These are phyloP conservation scores for Mollisia scopiformis DNA, from an alignment of 2,329 filamentous ascomycete genomes.

Conservation along the genomic window DNA sequence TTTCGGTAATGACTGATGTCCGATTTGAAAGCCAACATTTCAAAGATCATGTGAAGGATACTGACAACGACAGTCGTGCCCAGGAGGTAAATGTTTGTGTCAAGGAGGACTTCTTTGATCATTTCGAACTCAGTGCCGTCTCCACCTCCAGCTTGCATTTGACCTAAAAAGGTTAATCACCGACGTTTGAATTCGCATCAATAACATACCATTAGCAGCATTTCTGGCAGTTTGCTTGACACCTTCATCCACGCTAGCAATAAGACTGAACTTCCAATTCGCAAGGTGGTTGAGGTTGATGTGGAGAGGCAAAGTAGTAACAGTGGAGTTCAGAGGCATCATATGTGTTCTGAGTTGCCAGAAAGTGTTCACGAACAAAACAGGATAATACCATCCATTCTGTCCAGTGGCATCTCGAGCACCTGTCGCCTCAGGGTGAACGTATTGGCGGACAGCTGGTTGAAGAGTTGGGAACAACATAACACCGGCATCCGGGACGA, in stretches of 20 bases:
- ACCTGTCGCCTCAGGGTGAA: constrained; percentile 78
- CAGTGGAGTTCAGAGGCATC: constrained; percentile 88
- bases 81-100: constrained; percentile 92
- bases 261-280: constrained; percentile 87
- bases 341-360: constrained; percentile 95
- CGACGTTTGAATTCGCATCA: not conserved
- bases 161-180: not conserved
- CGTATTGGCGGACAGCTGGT: constrained; percentile 75
- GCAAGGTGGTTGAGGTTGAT: constrained; percentile 81
- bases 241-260: constrained; percentile 84
- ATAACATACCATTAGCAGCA: constrained; percentile 61
- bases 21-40: constrained; percentile 94
- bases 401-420: constrained; percentile 82
- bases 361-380: constrained; percentile 93
- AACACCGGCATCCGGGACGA: constrained; percentile 79
- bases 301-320: constrained; percentile 78
- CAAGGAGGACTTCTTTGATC: constrained; percentile 92
- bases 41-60: constrained; percentile 90
- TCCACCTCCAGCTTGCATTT: constrained; percentile 66
- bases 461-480: constrained; percentile 68
- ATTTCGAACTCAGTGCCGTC: constrained; percentile 96
- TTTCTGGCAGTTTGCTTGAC: constrained; percentile 81
- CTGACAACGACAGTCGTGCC: constrained; percentile 82
- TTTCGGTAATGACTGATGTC: constrained; percentile 98
- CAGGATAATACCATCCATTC: constrained; percentile 92